phyloP scores from a whole-genome alignment of 495 filamentous ascomycete species.

The Collariella sp. region DNA sequence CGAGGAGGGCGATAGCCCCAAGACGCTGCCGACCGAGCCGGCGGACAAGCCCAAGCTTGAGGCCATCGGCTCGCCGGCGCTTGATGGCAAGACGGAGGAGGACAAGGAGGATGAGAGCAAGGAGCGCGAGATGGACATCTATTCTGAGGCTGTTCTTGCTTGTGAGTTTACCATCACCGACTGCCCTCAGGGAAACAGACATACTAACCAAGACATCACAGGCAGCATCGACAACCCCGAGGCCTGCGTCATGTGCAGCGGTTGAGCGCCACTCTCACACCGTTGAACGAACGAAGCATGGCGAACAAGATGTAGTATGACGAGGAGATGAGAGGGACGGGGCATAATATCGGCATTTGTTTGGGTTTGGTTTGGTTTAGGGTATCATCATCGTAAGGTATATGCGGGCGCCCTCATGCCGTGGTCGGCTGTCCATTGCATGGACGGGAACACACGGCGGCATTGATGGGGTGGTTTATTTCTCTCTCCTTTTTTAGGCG shows the following conservation, averaged over 20 bases:
- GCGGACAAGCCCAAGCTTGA: slow-evolving; percentile 46
- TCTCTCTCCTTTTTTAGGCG: background rate
- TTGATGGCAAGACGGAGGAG: slow-evolving; percentile 44
- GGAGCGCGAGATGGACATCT: slow-evolving; percentile 79
- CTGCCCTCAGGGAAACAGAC: background rate
- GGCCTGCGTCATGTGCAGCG: slow-evolving; percentile 84
- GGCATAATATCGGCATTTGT: slow-evolving; percentile 7
- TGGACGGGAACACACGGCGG: slow-evolving; percentile 3
- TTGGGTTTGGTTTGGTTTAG: background rate
- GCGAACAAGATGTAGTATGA: slow-evolving; percentile 10
- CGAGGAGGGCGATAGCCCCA: slow-evolving; percentile 66
- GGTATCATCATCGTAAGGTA: background rate
- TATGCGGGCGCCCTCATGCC: slow-evolving; percentile 1
- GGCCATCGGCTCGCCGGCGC: slow-evolving; percentile 46
- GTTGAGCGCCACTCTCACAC: slow-evolving; percentile 33
- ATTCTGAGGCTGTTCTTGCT: slow-evolving; percentile 77
- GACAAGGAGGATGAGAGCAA: slow-evolving; percentile 58
- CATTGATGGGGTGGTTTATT: background rate
- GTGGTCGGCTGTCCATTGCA: background rate
- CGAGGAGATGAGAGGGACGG: background rate
- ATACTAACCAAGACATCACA: slow-evolving; percentile 26
- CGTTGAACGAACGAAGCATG: background rate
- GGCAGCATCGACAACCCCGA: slow-evolving; percentile 88
- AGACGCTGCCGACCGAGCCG: slow-evolving; percentile 64
- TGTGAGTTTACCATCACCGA: slow-evolving; percentile 48